Percentiles rank a stretch among this genome's conserved stretches.
phyloP scores from a whole-genome alignment of 306 rosid genomes.

The Prosopis cineraria region DNA sequence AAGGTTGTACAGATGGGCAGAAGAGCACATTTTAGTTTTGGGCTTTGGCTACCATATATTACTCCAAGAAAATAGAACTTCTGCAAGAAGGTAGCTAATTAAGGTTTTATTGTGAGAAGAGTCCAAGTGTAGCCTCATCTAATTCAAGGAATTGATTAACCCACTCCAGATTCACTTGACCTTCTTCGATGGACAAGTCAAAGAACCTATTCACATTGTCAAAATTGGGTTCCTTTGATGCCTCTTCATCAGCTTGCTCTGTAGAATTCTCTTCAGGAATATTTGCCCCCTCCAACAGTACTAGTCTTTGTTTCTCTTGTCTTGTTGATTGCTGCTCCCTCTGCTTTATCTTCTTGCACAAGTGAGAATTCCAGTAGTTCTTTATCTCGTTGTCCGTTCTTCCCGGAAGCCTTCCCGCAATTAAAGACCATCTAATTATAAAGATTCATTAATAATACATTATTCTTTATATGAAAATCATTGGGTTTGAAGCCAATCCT shows the following conservation, averaged over 20 bases:
- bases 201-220: constrained; percentile 41
- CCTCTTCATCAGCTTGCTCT: constrained; percentile 48
- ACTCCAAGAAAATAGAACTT: not conserved
- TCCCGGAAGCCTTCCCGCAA: not conserved
- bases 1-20: no score
- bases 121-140: constrained; percentile 3
- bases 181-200: constrained; percentile 36
- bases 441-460: not conserved
- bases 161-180: constrained; percentile 57
- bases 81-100: no score
- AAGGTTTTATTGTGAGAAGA: not conserved
- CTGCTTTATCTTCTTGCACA: not conserved
- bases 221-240: constrained; percentile 31
- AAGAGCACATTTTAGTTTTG: not conserved
- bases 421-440: constrained; percentile 9
- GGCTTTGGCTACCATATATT: not conserved
- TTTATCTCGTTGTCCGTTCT: constrained; percentile 10
- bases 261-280: constrained; percentile 28
- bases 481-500: not conserved
- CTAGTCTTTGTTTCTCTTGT: not conserved
- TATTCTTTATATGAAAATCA: not conserved
- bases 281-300: not conserved
- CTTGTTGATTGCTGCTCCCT: constrained; percentile 38
- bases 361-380: constrained; percentile 8
- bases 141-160: constrained; percentile 47